Base-by-base conservation (phyloP, 345 rosid species). In the Gossypium anomalum region DNA sequence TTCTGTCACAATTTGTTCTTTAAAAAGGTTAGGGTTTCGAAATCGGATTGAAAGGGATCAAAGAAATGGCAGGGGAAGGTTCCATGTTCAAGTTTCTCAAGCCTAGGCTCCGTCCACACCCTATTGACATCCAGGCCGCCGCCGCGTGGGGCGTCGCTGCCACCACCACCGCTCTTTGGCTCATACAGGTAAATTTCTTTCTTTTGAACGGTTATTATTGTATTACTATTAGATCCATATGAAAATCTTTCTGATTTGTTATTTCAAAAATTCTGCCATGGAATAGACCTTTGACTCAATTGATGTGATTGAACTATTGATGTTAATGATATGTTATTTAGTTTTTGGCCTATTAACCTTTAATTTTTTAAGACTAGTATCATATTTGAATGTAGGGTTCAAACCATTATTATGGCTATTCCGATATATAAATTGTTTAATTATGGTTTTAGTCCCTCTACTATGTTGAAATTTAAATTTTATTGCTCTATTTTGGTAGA, bases 131-230 rank as follows among this genome's bases (percentile, higher is more conserved):
- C 73, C 90, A 86, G 75, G 89, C 97, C 68, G 93, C 91, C 73
- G 93, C 84, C 75, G 75, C 79, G 34, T 92, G 97, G 98, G 97
- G 97, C 45, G 77, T 89, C 78, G 97, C 91, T 63, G 97, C 94
- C 79, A 77, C 77, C 64, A 74, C 91, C 67, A 80, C 88, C 2
- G 98, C 91, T 53, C 79, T 94, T 71, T 94, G 82, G 82, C 49
- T 94, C 79, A 63, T 88, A 79, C 98, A 94, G 88, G 98, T 94
- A 69, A 68, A 34, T 57, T 71, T 52, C 70, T 60, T 29, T 16
- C 43, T 64, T 34, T 70, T 34, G 3, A 29, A 29, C 55, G 14
- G 29, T 43, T 27, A 14, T 23, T 27, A 9, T n/a, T 23, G 11
- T 53, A 11, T 23, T 23, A 27, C 1, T 23, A 53, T 70, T 53